These are phyloP conservation scores for Pugionium cornutum DNA, from an alignment of 345 rosid species.

Conservation along the genomic window DNA sequence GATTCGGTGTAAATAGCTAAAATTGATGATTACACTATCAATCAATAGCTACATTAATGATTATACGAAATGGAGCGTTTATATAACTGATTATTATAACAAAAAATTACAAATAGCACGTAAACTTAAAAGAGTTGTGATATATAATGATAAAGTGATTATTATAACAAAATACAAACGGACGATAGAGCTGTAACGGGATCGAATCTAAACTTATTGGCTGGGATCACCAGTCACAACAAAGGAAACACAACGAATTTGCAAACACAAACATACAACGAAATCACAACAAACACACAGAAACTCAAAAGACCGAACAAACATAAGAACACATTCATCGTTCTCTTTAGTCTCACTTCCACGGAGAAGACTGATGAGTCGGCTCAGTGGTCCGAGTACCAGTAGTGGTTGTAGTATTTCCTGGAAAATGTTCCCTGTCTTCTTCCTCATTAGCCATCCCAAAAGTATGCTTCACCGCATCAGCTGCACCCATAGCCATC, in stretches of 20 bases:
- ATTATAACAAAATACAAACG: neutral
- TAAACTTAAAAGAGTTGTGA: too few species aligned
- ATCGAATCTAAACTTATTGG: slow-evolving; percentile 30
- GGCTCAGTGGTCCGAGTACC: slow-evolving; percentile 26
- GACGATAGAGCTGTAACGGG: slow-evolving; percentile 9
- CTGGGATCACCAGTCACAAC: slow-evolving; percentile 36
- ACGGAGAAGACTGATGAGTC: slow-evolving; percentile 27
- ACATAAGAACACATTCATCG: slow-evolving; percentile 4
- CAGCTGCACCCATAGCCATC: slow-evolving; percentile 60
- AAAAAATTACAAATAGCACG: too few species aligned
- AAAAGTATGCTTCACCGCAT: slow-evolving; percentile 56
- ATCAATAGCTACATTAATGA: too few species aligned
- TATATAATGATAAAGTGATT: too few species aligned
- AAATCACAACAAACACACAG: neutral
- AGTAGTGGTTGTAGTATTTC: slow-evolving; percentile 30
- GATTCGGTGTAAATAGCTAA: too few species aligned
- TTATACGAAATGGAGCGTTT: too few species aligned
- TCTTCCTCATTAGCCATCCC: slow-evolving; percentile 49
- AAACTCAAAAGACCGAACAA: slow-evolving; percentile 18
- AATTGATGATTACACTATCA: too few species aligned
- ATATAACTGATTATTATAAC: slow-evolving; percentile 1
- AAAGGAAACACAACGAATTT: neutral
- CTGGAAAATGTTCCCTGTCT: slow-evolving; percentile 9
- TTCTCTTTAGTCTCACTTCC: slow-evolving; percentile 24
- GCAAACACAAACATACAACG: slow-evolving; percentile 19